phyloP scores from a whole-genome alignment of 2,329 filamentous ascomycete genomes.

The Aspergillus arachidicola region DNA sequence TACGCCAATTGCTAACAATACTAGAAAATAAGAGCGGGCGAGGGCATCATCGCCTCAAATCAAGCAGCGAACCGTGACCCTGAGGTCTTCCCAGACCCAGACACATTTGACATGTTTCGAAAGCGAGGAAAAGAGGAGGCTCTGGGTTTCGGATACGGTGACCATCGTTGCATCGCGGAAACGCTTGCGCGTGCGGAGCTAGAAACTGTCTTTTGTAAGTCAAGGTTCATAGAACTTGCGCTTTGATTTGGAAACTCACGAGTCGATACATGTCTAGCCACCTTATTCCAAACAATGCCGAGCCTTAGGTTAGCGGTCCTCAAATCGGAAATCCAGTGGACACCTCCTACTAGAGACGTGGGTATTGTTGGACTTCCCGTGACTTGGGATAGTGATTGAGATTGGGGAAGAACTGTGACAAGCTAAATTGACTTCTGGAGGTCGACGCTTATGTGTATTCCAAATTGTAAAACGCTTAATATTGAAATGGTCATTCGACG shows the following conservation, averaged over 20 bases:
- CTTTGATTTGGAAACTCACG: not conserved
- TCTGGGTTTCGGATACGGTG: not conserved
- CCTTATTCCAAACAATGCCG: not conserved
- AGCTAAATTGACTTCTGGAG: not conserved
- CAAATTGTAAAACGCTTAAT: too few species aligned
- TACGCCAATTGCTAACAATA: not conserved
- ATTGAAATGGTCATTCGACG: too few species aligned
- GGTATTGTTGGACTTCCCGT: not conserved
- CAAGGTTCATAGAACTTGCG: not conserved
- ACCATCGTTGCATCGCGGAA: not conserved
- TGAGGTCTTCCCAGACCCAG: slow-evolving; percentile 5
- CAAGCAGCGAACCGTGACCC: slow-evolving; percentile 9
- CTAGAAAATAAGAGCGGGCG: not conserved
- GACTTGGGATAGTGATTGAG: not conserved
- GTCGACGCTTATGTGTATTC: too few species aligned
- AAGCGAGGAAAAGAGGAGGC: not conserved
- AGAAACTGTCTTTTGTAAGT: not conserved
- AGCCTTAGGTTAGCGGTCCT: not conserved
- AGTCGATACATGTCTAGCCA: not conserved
- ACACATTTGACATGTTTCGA: slow-evolving; percentile 8
- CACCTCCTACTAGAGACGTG: not conserved
- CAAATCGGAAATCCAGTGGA: not conserved
- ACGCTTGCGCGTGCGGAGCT: not conserved
- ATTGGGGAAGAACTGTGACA: not conserved
- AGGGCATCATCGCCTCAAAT: slow-evolving; percentile 7